phyloP scores from a whole-genome alignment of 2,329 filamentous ascomycete species.

The Fusarium protoensiforme region DNA sequence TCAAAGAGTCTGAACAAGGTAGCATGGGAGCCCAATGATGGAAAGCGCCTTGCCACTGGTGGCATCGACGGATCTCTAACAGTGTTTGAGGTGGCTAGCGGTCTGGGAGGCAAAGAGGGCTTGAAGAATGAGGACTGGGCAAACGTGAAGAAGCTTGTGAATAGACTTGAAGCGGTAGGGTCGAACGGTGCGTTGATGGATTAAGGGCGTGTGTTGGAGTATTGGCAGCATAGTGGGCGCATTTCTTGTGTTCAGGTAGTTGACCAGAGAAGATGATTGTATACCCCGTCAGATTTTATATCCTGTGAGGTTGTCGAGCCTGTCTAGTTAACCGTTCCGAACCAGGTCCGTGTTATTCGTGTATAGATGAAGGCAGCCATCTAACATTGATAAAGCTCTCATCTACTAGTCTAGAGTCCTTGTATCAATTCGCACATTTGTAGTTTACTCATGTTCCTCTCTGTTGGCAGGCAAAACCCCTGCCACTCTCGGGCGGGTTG shows the following conservation, averaged over 20 bases:
- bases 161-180: constrained; percentile 74
- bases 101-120: constrained; percentile 85
- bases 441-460: neutral
- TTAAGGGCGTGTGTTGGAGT: constrained; percentile 40
- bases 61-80: constrained; percentile 92
- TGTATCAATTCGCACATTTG: neutral
- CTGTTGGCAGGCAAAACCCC: neutral
- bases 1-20: constrained; percentile 93
- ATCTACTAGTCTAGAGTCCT: neutral
- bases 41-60: constrained; percentile 86
- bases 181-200: constrained; percentile 59
- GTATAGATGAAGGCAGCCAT: neutral
- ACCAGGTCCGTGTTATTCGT: neutral
- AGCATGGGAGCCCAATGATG: constrained; percentile 92
- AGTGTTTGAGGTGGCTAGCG: constrained; percentile 89
- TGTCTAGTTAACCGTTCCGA: neutral
- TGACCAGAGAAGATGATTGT: constrained; percentile 31
- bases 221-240: constrained; percentile 27
- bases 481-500: neutral
- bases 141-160: constrained; percentile 89
- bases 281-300: constrained; percentile 35
- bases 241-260: constrained; percentile 31
- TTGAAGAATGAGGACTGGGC: constrained; percentile 92
- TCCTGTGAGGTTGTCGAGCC: neutral
- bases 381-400: neutral